phyloP scores from a whole-genome alignment of 148 eudicot species.

The Suaeda aralocaspica region DNA sequence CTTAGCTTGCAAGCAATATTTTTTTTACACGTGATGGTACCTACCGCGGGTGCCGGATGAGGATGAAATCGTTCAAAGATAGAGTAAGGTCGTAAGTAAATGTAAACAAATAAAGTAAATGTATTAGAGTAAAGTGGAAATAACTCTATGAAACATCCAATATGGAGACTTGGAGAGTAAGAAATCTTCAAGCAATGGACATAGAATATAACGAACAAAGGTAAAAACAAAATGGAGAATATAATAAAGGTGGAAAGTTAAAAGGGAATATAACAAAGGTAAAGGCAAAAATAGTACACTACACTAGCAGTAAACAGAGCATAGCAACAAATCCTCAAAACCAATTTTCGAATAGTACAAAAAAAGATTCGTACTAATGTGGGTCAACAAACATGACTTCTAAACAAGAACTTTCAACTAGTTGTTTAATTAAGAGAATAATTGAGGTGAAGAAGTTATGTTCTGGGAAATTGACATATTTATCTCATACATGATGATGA shows the following conservation, averaged over 20 bases:
- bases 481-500: conserved; percentile 9
- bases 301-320: not conserved
- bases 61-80: too few species aligned
- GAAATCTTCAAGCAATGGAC: too few species aligned
- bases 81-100: too few species aligned
- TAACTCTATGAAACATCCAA: too few species aligned
- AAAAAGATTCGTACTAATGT: not conserved
- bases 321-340: not conserved
- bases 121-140: not conserved
- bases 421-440: conserved; percentile 1
- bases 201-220: too few species aligned
- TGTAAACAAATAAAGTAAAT: too few species aligned
- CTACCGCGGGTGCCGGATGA: too few species aligned
- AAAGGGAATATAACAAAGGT: too few species aligned
- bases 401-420: conserved; percentile 19
- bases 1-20: too few species aligned
- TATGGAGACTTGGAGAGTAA: too few species aligned
- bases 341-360: not conserved
- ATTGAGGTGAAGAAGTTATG: not conserved
- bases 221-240: not conserved
- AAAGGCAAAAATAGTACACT: not conserved
- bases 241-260: too few species aligned
- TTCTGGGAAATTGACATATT: conserved; percentile 10
- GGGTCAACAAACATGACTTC: conserved; percentile 14
- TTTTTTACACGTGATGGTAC: too few species aligned